phyloP scores from a whole-genome alignment of 2,329 filamentous ascomycete genomes.

The Cadophora sp. region DNA sequence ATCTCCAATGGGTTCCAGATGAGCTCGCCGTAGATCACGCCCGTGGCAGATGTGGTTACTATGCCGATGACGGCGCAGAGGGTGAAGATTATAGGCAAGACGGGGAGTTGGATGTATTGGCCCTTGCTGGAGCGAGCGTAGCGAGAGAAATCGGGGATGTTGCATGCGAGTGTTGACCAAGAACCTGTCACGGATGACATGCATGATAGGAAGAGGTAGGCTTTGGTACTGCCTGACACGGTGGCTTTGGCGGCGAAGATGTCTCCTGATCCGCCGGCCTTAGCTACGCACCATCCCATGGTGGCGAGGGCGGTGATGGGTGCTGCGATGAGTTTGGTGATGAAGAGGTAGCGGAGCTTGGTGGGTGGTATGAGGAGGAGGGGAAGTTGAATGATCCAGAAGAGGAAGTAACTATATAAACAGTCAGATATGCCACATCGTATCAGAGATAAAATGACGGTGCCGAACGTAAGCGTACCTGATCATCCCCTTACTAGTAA shows the following conservation, averaged over 20 bases:
- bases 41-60: conserved; percentile 61
- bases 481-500: conserved; percentile 62
- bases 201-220: conserved; percentile 41
- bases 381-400: conserved; percentile 45
- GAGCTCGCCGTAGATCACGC: conserved; percentile 58
- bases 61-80: conserved; percentile 56
- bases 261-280: conserved; percentile 53
- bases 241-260: conserved; percentile 39
- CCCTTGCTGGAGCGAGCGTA: conserved; percentile 41
- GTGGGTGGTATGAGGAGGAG: conserved; percentile 58
- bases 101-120: conserved; percentile 50
- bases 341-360: conserved; percentile 59
- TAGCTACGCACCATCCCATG: conserved; percentile 67
- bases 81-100: conserved; percentile 43
- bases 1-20: conserved; percentile 59
- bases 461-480: conserved; percentile 57
- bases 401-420: conserved; percentile 56
- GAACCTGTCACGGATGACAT: conserved; percentile 44
- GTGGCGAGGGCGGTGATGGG: conserved; percentile 67
- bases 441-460: conserved; percentile 34
- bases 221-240: conserved; percentile 40
- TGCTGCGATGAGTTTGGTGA: conserved; percentile 56
- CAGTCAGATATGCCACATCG: conserved; percentile 48
- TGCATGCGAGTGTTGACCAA: conserved; percentile 45
- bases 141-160: conserved; percentile 47